phyloP scores from a whole-genome alignment of 139 green algal species.

The Closterium sp. region DNA sequence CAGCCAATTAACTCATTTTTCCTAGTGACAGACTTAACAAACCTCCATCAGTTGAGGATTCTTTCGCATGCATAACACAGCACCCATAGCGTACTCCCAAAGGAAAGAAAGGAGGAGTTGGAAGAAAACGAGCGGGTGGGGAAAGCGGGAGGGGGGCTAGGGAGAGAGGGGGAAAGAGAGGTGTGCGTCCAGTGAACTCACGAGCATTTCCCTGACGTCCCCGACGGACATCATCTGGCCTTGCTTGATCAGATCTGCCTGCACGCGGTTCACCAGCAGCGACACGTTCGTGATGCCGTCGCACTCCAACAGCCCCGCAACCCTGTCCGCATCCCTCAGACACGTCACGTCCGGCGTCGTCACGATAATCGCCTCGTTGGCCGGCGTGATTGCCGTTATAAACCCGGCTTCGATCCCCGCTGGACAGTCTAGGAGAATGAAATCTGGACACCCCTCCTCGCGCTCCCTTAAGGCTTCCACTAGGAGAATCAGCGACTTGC shows the following conservation, averaged over 20 bases:
- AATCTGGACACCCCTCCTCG: conserved; percentile 70
- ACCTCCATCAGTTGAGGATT: too few species aligned
- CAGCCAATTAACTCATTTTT: too few species aligned
- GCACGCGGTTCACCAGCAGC: conserved; percentile 86
- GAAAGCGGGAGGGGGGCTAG: background rate
- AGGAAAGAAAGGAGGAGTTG: background rate
- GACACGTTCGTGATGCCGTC: conserved; percentile 86
- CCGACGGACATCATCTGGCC: conserved; percentile 92
- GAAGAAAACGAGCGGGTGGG: background rate
- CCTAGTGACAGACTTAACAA: too few species aligned
- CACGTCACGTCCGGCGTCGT: conserved; percentile 89
- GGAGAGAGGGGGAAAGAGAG: background rate
- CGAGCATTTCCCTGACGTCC: conserved; percentile 89
- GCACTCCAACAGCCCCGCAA: conserved; percentile 83
- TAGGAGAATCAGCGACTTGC: conserved; percentile 80
- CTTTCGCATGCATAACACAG: too few species aligned
- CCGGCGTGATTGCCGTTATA: conserved; percentile 84
- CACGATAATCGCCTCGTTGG: conserved; percentile 82
- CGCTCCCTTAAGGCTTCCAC: conserved; percentile 70
- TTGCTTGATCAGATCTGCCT: conserved; percentile 81
- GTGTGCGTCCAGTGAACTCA: background rate
- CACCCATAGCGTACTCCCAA: too few species aligned
- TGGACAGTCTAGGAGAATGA: conserved; percentile 83
- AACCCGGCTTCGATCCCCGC: conserved; percentile 88
- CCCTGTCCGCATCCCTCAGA: conserved; percentile 80